A percentile compares a stretch with the other conserved stretches of the same genome.
Conservation (phyloP, 305 asterid genomes). For the Solanum aculeatissimum region DNA sequence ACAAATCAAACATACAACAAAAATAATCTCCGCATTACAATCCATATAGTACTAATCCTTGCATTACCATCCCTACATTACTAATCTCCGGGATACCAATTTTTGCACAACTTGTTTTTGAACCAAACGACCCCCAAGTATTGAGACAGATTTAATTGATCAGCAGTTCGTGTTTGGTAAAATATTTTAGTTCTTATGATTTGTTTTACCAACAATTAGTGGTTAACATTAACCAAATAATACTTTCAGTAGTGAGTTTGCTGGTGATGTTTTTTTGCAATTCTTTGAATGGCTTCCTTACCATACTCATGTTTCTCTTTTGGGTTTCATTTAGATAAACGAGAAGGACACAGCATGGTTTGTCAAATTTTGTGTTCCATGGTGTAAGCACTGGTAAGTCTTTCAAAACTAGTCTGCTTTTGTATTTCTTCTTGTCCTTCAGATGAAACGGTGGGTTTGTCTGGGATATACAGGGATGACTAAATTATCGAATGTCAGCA, state of each 20-base stretch:
- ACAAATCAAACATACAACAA: neutral
- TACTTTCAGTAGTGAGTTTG: neutral
- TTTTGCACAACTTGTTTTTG: neutral
- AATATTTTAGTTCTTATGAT: neutral
- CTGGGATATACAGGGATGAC: neutral
- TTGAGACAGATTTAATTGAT: neutral
- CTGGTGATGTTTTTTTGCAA: neutral
- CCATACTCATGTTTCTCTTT: neutral
- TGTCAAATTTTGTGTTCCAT: conserved; percentile 87
- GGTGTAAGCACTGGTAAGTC: conserved; percentile 96
- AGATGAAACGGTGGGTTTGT: neutral
- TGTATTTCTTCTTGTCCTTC: neutral
- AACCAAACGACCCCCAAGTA: neutral
- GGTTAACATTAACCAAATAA: neutral
- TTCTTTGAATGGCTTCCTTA: neutral
- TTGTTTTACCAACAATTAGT: neutral
- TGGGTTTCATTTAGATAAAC: conserved; percentile 40
- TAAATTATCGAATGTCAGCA: neutral
- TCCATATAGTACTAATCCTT: neutral
- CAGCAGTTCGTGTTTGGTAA: neutral
- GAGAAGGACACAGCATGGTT: conserved; percentile 96
- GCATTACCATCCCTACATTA: too few species aligned
- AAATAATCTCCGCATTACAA: neutral
- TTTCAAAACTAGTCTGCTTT: neutral
- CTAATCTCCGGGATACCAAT: neutral